Percentiles rank a stretch among this genome's conserved stretches.
These are phyloP conservation scores for Plectranthus barbatus DNA, from an alignment of 257 asterid species.

Conservation along the genomic window DNA sequence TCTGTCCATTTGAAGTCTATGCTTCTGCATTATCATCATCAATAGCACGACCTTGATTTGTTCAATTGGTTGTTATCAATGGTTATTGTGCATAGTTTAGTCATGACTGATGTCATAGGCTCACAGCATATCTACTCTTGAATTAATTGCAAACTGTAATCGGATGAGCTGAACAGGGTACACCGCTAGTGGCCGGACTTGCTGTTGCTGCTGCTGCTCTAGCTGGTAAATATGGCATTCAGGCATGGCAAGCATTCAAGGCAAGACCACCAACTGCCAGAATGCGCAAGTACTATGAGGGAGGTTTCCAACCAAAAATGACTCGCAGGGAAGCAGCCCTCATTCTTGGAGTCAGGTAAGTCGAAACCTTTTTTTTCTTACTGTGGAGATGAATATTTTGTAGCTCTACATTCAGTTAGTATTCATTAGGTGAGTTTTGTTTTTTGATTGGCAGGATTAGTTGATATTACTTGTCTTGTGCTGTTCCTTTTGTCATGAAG, in stretches of 20 bases:
- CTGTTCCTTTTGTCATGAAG: neutral
- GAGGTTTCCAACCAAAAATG: conserved; percentile 89
- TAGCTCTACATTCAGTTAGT: neutral
- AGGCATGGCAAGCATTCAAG: conserved; percentile 83
- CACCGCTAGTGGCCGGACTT: conserved; percentile 66
- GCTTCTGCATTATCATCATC: neutral
- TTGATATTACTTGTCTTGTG: neutral
- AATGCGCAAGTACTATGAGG: conserved; percentile 76
- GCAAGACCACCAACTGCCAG: conserved; percentile 76
- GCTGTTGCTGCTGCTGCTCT: conserved; percentile 73
- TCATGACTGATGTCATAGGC: neutral
- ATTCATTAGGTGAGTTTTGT: neutral
- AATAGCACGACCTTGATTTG: neutral
- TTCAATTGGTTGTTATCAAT: neutral
- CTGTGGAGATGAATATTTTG: neutral
- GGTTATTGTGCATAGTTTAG: neutral
- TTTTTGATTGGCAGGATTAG: neutral
- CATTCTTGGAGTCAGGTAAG: conserved; percentile 80
- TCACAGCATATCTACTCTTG: neutral
- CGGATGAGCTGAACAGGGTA: conserved; percentile 31
- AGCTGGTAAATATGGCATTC: conserved; percentile 68
- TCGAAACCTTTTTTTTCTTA: neutral
- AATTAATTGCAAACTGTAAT: conserved; percentile 6
- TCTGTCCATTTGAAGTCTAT: neutral
- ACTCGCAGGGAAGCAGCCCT: conserved; percentile 84